These are phyloP conservation scores for Fabrea salina DNA, from an alignment of 169 alveolate species.

Conservation along the genomic window DNA sequence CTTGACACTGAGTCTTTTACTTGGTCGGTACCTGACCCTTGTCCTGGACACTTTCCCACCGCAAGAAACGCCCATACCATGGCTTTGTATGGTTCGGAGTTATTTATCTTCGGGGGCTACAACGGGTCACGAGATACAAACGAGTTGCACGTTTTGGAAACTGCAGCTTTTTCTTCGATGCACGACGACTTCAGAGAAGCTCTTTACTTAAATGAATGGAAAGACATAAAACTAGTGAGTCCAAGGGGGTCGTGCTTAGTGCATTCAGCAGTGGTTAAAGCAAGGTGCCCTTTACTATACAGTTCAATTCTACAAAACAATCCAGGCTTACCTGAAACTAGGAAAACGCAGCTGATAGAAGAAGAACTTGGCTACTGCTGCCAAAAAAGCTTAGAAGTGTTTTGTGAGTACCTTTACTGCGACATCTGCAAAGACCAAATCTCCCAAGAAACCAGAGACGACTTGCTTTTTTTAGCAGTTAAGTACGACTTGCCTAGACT, in stretches of 20 bases:
- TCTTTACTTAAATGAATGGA: neutral
- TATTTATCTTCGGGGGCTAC: constrained; percentile 24
- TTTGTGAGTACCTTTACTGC: constrained; percentile 31
- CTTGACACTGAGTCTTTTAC: constrained; percentile 9
- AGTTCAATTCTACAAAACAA: neutral
- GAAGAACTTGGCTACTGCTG: neutral
- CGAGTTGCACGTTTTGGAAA: constrained; percentile 19
- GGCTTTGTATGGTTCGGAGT: constrained; percentile 10
- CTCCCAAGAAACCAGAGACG: neutral
- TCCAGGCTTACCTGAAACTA: neutral
- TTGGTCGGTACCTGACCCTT: constrained; percentile 25
- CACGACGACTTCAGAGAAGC: constrained; percentile 32
- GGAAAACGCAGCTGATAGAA: neutral
- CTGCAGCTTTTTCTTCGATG: constrained; percentile 36
- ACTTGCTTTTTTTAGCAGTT: constrained; percentile 2
- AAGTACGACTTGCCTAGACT: constrained; percentile 7
- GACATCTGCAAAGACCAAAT: constrained; percentile 22
- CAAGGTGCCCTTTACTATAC: constrained; percentile 21
- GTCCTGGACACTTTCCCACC: constrained; percentile 15
- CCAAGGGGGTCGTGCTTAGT: neutral
- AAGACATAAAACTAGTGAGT: neutral
- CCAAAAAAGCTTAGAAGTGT: neutral
- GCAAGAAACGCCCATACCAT: constrained; percentile 34
- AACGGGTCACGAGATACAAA: constrained; percentile 31
- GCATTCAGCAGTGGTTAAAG: constrained; percentile 24